phyloP scores from a whole-genome alignment of 2,329 filamentous ascomycete genomes.

The Hypoxylon sp. region DNA sequence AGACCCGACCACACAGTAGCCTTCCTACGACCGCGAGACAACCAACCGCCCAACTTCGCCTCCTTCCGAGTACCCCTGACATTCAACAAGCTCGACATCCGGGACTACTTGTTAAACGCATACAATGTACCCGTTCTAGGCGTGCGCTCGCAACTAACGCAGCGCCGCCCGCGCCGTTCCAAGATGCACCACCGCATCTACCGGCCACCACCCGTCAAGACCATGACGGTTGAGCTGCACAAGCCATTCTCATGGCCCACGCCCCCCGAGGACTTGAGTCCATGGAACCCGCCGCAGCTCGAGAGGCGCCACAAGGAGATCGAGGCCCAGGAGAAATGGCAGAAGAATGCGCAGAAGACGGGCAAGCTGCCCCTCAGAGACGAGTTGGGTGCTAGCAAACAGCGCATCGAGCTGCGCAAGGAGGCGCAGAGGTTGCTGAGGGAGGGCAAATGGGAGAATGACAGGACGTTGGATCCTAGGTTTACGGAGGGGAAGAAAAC shows the following conservation, averaged over 20 bases:
- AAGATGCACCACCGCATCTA: conserved; percentile 65
- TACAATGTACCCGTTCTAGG: conserved; percentile 78
- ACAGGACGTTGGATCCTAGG: conserved; percentile 55
- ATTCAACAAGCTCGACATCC: conserved; percentile 95
- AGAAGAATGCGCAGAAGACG: conserved; percentile 42
- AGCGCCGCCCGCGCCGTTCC: conserved; percentile 64
- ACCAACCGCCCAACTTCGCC: conserved; percentile 78
- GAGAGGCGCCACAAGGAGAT: conserved; percentile 57
- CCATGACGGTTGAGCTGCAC: conserved; percentile 92
- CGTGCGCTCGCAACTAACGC: conserved; percentile 83
- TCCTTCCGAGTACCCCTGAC: conserved; percentile 89
- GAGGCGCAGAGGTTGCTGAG: conserved; percentile 58
- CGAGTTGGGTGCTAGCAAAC: conserved; percentile 38
- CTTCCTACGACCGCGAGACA: conserved; percentile 74
- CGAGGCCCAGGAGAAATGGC: conserved; percentile 51
- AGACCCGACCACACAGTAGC: conserved; percentile 86
- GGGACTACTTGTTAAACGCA: conserved; percentile 89
- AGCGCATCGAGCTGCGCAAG: conserved; percentile 1
- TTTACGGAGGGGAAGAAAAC: conserved; percentile 51
- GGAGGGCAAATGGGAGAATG: conserved; percentile 68
- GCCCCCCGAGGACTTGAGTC: conserved; percentile 62
- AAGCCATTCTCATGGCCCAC: conserved; percentile 90
- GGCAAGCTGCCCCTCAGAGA: conserved; percentile 53
- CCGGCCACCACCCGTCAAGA: conserved; percentile 79
- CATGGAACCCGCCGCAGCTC: conserved; percentile 72